A percentile compares a stretch with the other conserved stretches of the same genome.
These are phyloP conservation scores for Pichia ethanolica DNA, from an alignment of 805 yeast species.

Conservation along the genomic window DNA sequence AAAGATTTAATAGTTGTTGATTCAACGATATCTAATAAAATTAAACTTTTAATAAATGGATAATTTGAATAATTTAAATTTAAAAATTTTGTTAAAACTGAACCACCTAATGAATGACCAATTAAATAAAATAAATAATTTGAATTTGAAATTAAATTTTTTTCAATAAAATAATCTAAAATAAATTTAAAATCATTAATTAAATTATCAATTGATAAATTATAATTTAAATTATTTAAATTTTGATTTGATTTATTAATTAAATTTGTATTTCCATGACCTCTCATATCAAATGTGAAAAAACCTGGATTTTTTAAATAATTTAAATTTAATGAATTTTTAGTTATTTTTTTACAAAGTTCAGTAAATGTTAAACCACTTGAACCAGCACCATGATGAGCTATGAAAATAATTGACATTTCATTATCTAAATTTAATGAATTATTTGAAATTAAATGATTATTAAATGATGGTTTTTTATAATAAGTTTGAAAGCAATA, in stretches of 20 bases:
- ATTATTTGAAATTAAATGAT: neutral
- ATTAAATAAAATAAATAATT: conserved; percentile 44
- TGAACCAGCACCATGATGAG: conserved; percentile 96
- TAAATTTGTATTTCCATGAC: conserved; percentile 59
- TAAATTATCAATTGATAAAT: conserved; percentile 43
- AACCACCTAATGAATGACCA: conserved; percentile 93
- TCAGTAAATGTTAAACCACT: conserved; percentile 69
- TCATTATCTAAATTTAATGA: conserved; percentile 1
- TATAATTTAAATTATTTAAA: conserved; percentile 15
- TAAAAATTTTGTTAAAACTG: conserved; percentile 58
- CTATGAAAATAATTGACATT: conserved; percentile 54
- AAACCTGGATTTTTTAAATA: conserved; percentile 47
- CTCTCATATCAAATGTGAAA: conserved; percentile 72
- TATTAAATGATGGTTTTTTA: conserved; percentile 36
- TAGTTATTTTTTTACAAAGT: conserved; percentile 32
- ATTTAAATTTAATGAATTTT: conserved; percentile 2
- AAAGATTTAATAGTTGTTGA: conserved; percentile 79
- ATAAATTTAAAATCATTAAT: conserved; percentile 51
- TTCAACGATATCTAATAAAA: conserved; percentile 87
- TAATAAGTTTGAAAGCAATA: conserved; percentile 49
- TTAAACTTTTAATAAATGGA: conserved; percentile 50
- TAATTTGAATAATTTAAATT: conserved; percentile 11
- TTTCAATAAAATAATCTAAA: conserved; percentile 31
- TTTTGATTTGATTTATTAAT: conserved; percentile 13
- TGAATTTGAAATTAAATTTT: conserved; percentile 3